Conservation (phyloP, 2,329 filamentous ascomycete genomes). For the Venturia effusa region DNA sequence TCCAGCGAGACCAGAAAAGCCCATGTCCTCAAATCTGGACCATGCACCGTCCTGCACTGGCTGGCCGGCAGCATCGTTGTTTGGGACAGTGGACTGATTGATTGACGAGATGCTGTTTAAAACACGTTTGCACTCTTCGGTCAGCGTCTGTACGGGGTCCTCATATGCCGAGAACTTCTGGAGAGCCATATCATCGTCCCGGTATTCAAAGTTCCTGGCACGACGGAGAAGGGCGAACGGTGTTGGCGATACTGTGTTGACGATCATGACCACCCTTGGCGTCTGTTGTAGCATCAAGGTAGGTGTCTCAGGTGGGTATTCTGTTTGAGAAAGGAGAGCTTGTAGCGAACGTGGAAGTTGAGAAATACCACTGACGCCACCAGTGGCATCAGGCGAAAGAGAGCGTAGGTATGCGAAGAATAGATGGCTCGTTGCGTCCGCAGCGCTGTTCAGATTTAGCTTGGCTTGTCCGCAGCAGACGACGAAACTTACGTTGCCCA, state of each 20-base stretch:
- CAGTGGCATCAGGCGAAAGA: slow-evolving; percentile 63
- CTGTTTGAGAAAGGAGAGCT: slow-evolving; percentile 79
- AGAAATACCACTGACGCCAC: slow-evolving; percentile 66
- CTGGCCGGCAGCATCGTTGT: slow-evolving; percentile 40
- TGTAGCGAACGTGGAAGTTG: slow-evolving; percentile 83
- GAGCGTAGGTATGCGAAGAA: slow-evolving; percentile 97
- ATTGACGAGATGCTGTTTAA: slow-evolving; percentile 77
- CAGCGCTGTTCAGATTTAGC: slow-evolving; percentile 50
- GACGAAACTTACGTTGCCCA: slow-evolving; percentile 61
- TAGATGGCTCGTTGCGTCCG: slow-evolving; percentile 89
- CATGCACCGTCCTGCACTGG: slow-evolving; percentile 79
- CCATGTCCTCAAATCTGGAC: slow-evolving; percentile 93
- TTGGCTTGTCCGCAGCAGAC: slow-evolving; percentile 7
- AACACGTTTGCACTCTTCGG: slow-evolving; percentile 88
- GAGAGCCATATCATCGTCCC: slow-evolving; percentile 75
- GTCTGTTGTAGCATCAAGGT: slow-evolving; percentile 68
- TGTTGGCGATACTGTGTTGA: slow-evolving; percentile 87
- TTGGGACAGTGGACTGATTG: slow-evolving; percentile 73
- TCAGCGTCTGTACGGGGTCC: slow-evolving; percentile 77
- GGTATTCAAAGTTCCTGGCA: slow-evolving; percentile 90
- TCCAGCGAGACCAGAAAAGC: slow-evolving; percentile 68
- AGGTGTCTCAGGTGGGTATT: slow-evolving; percentile 79
- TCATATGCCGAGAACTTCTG: slow-evolving; percentile 80
- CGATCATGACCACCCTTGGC: slow-evolving; percentile 91
- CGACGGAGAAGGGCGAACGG: slow-evolving; percentile 84